These are phyloP conservation scores for Botrytis elliptica DNA, from an alignment of 2,329 filamentous ascomycete species.

Conservation along the genomic window DNA sequence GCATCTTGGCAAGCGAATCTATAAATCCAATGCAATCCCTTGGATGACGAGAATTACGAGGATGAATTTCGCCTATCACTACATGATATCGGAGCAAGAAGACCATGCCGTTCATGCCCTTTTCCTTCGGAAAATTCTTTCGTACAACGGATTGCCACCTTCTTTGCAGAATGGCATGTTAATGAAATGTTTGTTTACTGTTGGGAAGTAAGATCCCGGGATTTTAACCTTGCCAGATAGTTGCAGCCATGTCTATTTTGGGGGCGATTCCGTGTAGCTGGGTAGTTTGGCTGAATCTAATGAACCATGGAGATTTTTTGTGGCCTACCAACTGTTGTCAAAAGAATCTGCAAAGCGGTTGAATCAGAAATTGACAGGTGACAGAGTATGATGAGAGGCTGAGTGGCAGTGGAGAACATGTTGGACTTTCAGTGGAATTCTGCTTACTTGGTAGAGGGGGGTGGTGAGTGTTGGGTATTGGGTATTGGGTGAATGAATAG, in stretches of 20 bases:
- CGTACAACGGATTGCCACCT: slow-evolving; percentile 10
- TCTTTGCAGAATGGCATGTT: not conserved
- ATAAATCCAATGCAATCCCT: not conserved
- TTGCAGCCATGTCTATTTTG: slow-evolving; percentile 2
- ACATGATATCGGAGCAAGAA: slow-evolving; percentile 11
- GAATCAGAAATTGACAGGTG: not conserved
- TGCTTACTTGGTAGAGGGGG: not conserved
- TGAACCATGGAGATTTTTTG: not conserved
- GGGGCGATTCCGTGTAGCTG: not conserved
- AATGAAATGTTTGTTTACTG: slow-evolving; percentile 8
- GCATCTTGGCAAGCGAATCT: slow-evolving; percentile 10
- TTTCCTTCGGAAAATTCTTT: not conserved
- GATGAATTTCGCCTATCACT: not conserved
- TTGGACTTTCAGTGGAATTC: not conserved
- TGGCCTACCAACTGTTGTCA: slow-evolving; percentile 6
- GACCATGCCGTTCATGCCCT: not conserved
- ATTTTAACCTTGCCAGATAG: not conserved
- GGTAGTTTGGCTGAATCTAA: slow-evolving; percentile 2
- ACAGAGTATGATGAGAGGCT: not conserved
- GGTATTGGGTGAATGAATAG: not conserved
- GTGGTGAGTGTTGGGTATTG: not conserved
- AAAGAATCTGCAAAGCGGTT: slow-evolving; percentile 3
- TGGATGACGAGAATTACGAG: slow-evolving; percentile 4
- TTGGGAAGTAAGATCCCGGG: not conserved
- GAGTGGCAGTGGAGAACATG: slow-evolving; percentile 7